phyloP scores from a whole-genome alignment of 2,329 filamentous ascomycete genomes.

The Parafenestella ontariensis region DNA sequence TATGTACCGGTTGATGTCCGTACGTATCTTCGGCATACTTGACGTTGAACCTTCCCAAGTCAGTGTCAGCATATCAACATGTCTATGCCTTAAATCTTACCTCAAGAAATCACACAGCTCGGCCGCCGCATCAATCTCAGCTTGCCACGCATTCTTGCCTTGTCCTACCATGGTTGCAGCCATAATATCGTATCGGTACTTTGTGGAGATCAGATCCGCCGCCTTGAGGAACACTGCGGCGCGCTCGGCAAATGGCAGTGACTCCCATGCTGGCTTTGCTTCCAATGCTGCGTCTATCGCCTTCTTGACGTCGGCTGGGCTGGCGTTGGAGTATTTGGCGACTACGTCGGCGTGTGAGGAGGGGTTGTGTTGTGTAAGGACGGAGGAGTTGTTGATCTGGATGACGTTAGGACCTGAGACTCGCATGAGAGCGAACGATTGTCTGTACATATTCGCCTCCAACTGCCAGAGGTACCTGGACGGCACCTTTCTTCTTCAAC shows the following conservation, averaged over 20 bases:
- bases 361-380: conserved; percentile 79
- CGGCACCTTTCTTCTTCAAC: conserved; percentile 71
- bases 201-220: conserved; percentile 85
- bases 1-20: conserved; percentile 82
- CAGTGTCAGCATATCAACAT: conserved; percentile 3
- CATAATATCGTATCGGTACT: conserved; percentile 97
- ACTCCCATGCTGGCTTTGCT: conserved; percentile 88
- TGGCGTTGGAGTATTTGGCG: conserved; percentile 85
- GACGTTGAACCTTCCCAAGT: conserved; percentile 74
- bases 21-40: conserved; percentile 93
- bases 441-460: conserved; percentile 76
- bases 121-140: conserved; percentile 95
- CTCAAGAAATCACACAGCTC: conserved; percentile 92
- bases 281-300: conserved; percentile 85
- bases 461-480: conserved; percentile 83
- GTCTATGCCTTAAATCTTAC: conserved; percentile 24
- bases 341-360: conserved; percentile 77
- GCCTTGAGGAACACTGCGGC: conserved; percentile 96
- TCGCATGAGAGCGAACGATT: background rate
- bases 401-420: conserved; percentile 13
- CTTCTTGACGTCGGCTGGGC: conserved; percentile 73
- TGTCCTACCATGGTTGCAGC: conserved; percentile 95
- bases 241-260: conserved; percentile 85
- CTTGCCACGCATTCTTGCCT: conserved; percentile 98
- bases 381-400: conserved; percentile 71